Conservation (phyloP, 371 early-diverging fungal genomes). For the Mortierella sp. region DNA sequence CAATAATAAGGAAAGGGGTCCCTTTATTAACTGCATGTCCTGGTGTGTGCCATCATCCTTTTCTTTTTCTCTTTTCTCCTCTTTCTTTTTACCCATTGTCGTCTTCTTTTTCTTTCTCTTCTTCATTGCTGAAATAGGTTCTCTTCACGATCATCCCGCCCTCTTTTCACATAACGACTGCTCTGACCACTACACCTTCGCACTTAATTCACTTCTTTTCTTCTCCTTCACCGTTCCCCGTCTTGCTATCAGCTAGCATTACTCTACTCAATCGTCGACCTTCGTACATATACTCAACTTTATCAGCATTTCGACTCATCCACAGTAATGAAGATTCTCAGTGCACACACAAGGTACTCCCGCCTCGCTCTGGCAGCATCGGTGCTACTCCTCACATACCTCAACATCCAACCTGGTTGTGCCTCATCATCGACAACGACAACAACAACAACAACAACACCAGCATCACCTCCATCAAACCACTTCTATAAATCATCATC, state of each 20-base stretch:
- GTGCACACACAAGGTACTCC: neutral
- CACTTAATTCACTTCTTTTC: neutral
- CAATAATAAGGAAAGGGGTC: neutral
- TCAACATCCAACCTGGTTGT: constrained; percentile 1
- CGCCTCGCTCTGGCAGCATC: constrained; percentile 1
- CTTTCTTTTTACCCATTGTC: too few species aligned
- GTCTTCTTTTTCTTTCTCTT: too few species aligned
- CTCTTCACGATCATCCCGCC: neutral
- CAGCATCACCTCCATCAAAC: neutral
- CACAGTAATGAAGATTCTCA: neutral
- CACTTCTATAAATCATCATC: neutral
- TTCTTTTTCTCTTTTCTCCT: neutral
- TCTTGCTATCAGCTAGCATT: neutral
- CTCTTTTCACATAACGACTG: too few species aligned
- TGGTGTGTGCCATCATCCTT: neutral
- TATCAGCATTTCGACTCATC: neutral
- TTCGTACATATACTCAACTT: neutral
- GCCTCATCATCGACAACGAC: constrained; percentile 7
- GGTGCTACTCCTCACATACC: neutral
- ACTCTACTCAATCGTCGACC: neutral
- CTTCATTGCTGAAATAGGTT: neutral
- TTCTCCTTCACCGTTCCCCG: neutral
- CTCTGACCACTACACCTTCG: too few species aligned
- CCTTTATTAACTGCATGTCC: neutral
- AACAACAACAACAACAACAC: constrained; percentile 7